These are phyloP conservation scores for Punica granatum DNA, from an alignment of 345 rosid genomes.

Conservation along the genomic window DNA sequence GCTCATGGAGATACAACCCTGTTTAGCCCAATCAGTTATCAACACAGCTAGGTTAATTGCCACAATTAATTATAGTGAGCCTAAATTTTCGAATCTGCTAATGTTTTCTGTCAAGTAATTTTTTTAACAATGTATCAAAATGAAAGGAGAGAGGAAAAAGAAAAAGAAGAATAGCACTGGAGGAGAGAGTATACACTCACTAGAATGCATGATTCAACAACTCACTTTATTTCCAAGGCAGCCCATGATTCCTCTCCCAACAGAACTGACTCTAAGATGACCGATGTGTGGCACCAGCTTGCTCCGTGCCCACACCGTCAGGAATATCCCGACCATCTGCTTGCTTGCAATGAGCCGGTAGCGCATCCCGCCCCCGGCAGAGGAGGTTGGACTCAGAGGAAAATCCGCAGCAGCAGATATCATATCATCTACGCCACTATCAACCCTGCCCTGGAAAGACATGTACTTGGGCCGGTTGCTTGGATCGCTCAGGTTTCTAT, in stretches of 20 bases:
- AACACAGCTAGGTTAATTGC: not conserved
- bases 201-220: not conserved
- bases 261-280: slow-evolving; percentile 70
- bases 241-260: slow-evolving; percentile 95
- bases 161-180: not conserved
- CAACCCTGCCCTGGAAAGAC: slow-evolving; percentile 25
- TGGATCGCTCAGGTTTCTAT: slow-evolving; percentile 37
- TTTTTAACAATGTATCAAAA: too few relatives aligned
- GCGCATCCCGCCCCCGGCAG: slow-evolving; percentile 23
- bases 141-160: not conserved
- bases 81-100: too few relatives aligned
- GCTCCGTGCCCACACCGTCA: slow-evolving; percentile 74
- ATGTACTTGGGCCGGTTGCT: slow-evolving; percentile 25
- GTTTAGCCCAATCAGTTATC: not conserved
- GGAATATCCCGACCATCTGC: slow-evolving; percentile 97
- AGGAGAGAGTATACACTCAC: not conserved
- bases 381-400: slow-evolving; percentile 16
- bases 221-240: slow-evolving; percentile 86
- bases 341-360: slow-evolving; percentile 71
- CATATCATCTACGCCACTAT: slow-evolving; percentile 15
- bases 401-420: slow-evolving; percentile 18
- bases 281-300: slow-evolving; percentile 82
- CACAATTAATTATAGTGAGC: too few relatives aligned
- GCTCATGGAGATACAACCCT: slow-evolving; percentile 94
- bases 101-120: too few relatives aligned